A percentile compares a stretch with the other conserved stretches of the same genome.
Conservation (phyloP, 805 yeast genomes). For the Myxozyma neglecta region DNA sequence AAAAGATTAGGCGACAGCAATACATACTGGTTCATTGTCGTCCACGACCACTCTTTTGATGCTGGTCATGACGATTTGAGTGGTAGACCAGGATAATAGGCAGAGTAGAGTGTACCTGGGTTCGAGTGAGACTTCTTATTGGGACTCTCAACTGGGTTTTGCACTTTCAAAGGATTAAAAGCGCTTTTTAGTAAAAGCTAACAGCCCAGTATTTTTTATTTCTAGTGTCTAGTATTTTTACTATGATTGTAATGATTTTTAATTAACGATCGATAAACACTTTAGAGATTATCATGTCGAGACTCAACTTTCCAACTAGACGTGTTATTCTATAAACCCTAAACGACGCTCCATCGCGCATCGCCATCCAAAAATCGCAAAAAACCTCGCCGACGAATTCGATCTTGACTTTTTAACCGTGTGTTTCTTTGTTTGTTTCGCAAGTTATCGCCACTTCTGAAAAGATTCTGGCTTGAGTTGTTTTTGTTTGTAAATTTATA, state of each 20-base stretch:
- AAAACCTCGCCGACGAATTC: conserved; percentile 1
- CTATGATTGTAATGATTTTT: no score
- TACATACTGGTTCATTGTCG: conserved; percentile 10
- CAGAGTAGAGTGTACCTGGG: no score
- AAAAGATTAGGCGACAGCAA: not conserved
- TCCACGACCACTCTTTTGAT: conserved; percentile 1
- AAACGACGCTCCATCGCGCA: not conserved
- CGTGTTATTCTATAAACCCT: not conserved
- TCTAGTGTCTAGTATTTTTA: no score
- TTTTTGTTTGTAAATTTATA: not conserved
- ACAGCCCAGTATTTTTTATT: no score
- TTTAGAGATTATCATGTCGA: no score
- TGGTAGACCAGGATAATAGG: no score
- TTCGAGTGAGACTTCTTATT: no score
- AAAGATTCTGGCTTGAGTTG: not conserved
- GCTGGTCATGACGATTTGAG: not conserved
- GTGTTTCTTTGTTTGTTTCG: not conserved
- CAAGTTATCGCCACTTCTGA: not conserved
- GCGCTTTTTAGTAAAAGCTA: no score
- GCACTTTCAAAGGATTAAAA: no score
- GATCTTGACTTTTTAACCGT: not conserved
- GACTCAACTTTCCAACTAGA: not conserved
- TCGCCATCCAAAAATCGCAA: conserved; percentile 1
- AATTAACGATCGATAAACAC: no score
- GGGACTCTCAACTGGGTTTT: no score